phyloP scores from a whole-genome alignment of 2,329 filamentous ascomycete genomes.

The Tolypocladium paradoxum region DNA sequence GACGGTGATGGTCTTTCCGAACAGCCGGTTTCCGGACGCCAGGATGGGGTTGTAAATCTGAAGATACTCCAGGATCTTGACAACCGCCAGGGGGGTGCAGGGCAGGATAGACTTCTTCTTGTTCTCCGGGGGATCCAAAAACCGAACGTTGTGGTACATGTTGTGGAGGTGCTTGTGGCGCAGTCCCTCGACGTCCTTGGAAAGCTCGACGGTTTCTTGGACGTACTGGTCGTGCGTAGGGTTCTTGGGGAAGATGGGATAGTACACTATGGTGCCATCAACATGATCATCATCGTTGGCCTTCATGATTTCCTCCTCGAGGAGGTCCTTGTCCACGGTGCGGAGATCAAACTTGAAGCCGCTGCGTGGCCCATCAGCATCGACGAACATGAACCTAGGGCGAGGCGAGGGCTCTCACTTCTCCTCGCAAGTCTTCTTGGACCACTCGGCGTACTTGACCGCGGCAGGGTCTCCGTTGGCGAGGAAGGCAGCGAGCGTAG shows the following conservation, averaged over 20 bases:
- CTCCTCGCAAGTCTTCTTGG: conserved; percentile 88
- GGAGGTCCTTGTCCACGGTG: conserved; percentile 71
- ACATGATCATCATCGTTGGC: conserved; percentile 71
- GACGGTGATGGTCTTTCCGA: conserved; percentile 88
- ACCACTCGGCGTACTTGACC: conserved; percentile 92
- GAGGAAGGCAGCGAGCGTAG: conserved; percentile 81
- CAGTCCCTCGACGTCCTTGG: conserved; percentile 93
- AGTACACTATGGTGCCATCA: conserved; percentile 95
- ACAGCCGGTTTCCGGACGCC: conserved; percentile 83
- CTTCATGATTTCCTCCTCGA: conserved; percentile 78
- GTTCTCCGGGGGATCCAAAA: conserved; percentile 69
- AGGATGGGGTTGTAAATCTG: conserved; percentile 95
- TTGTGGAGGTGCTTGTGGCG: conserved; percentile 94
- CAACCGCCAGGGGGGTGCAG: conserved; percentile 88
- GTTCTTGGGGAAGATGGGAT: conserved; percentile 80
- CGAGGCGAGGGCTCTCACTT: conserved; percentile 58
- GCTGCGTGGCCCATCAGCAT: conserved; percentile 32
- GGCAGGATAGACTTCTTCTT: conserved; percentile 84
- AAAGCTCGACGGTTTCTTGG: conserved; percentile 81
- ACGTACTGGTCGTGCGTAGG: conserved; percentile 86
- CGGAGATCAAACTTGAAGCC: conserved; percentile 85
- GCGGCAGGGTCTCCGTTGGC: conserved; percentile 88
- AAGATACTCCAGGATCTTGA: conserved; percentile 94
- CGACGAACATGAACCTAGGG: background rate
- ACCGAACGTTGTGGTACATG: conserved; percentile 98